phyloP scores from a whole-genome alignment of 768 basidiomycete genomes.

The Mycena indigotica region DNA sequence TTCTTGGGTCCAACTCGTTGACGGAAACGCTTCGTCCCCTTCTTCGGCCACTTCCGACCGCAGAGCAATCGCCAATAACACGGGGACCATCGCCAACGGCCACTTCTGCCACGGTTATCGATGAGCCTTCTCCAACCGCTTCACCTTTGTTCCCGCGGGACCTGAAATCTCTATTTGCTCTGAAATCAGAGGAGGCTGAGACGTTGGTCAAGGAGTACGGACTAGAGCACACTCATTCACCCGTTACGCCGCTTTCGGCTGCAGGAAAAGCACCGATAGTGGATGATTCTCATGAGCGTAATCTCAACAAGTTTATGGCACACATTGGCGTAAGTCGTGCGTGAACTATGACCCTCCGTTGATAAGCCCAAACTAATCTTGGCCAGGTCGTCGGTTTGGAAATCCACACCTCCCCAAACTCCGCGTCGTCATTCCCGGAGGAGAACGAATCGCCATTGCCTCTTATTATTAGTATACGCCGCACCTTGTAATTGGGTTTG shows the following conservation, averaged over 20 bases:
- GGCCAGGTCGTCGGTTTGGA: slow-evolving; percentile 35
- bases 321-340: slow-evolving; percentile 47
- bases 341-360: slow-evolving; percentile 10
- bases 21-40: slow-evolving; percentile 51
- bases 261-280: slow-evolving; percentile 25
- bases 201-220: slow-evolving; percentile 49
- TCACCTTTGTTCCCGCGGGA: slow-evolving; percentile 53
- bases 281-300: slow-evolving; percentile 34
- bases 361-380: slow-evolving; percentile 4
- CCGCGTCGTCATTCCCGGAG: slow-evolving; percentile 28
- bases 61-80: slow-evolving; percentile 46
- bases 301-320: slow-evolving; percentile 49
- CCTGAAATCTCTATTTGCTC: slow-evolving; percentile 45
- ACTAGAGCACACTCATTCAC: slow-evolving; percentile 32
- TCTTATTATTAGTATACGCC: slow-evolving; percentile 25
- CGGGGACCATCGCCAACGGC: slow-evolving; percentile 23
- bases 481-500: slow-evolving; percentile 6
- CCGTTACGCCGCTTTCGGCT: slow-evolving; percentile 13
- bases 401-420: slow-evolving; percentile 26
- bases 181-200: slow-evolving; percentile 42
- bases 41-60: slow-evolving; percentile 51
- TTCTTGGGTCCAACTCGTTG: slow-evolving; percentile 38
- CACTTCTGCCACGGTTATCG: background rate
- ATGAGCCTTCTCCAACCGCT: slow-evolving; percentile 36
- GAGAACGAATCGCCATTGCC: slow-evolving; percentile 29